Evolutionary conservation across 495 filamentous ascomycete genomes (phyloP).

Genomic region (Cetradonia linearis): DNA sequence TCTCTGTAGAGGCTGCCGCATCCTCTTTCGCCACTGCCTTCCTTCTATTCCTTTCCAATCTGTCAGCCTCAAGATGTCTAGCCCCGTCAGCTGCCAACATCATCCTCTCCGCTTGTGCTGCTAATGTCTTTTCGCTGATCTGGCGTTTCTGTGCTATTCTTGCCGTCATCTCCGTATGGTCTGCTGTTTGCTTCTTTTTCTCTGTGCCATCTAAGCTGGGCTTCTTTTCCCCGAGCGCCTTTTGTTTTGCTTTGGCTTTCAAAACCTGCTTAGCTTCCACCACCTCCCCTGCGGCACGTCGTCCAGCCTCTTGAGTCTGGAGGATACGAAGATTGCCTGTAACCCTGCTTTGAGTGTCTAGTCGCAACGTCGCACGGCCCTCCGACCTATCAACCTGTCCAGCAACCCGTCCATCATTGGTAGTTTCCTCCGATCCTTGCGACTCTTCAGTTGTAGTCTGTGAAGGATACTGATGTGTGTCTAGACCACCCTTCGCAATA

Average conservation of each 20-base stretch:
- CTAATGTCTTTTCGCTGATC: conserved; percentile 7
- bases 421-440: neutral
- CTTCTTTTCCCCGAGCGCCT: neutral
- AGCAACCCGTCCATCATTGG: neutral
- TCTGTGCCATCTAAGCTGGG: neutral
- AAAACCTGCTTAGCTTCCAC: neutral
- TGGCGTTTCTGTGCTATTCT: neutral
- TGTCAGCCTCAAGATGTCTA: conserved; percentile 18
- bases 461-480: neutral
- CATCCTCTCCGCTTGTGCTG: conserved; percentile 14
- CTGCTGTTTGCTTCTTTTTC: neutral
- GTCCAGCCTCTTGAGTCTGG: neutral
- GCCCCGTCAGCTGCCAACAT: conserved; percentile 18
- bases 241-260: neutral
- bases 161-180: neutral
- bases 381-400: neutral
- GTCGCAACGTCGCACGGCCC: neutral
- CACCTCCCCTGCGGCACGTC: neutral
- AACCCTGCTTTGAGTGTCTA: neutral
- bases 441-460: neutral
- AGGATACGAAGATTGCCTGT: neutral
- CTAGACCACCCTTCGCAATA: neutral
- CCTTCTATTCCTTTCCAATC: neutral
- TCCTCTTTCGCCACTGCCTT: neutral
- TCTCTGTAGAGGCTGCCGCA: neutral